phyloP scores from a whole-genome alignment of 202 grass and related monocot genomes.

The Eragrostis tef region DNA sequence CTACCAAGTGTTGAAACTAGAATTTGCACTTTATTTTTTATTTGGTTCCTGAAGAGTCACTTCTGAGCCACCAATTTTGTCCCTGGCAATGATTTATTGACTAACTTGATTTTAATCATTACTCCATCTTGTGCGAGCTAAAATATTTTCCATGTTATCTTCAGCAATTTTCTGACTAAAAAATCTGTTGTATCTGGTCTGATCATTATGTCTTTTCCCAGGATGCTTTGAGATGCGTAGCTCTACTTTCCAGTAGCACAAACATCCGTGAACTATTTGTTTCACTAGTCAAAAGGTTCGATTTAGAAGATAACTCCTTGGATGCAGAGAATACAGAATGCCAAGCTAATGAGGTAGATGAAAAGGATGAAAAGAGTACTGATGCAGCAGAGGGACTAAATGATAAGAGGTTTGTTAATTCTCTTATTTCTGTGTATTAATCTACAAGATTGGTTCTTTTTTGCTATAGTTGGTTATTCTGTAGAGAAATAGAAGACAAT shows the following conservation, averaged over 20 bases:
- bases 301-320: slow-evolving; percentile 55
- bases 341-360: slow-evolving; percentile 46
- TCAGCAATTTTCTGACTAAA: background rate
- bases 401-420: slow-evolving; percentile 57
- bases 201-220: slow-evolving; percentile 49
- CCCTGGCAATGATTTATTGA: background rate
- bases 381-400: slow-evolving; percentile 46
- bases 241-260: slow-evolving; percentile 61
- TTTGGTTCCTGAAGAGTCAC: background rate
- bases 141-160: slow-evolving; percentile 14
- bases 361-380: slow-evolving; percentile 46
- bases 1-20: no score
- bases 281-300: slow-evolving; percentile 74
- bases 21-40: background rate
- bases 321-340: slow-evolving; percentile 54
- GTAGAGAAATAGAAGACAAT: slow-evolving; percentile 16
- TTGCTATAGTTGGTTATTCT: slow-evolving; percentile 27
- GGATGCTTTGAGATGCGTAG: slow-evolving; percentile 73
- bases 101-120: slow-evolving; percentile 6
- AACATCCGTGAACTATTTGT: slow-evolving; percentile 69
- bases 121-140: slow-evolving; percentile 3
- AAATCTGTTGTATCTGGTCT: slow-evolving; percentile 23
- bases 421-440: slow-evolving; percentile 24
- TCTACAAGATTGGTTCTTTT: slow-evolving; percentile 30
- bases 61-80: slow-evolving; percentile 23